Base-by-base conservation (phyloP, 2,329 filamentous ascomycete species). In the Aureobasidium sp. region DNA sequence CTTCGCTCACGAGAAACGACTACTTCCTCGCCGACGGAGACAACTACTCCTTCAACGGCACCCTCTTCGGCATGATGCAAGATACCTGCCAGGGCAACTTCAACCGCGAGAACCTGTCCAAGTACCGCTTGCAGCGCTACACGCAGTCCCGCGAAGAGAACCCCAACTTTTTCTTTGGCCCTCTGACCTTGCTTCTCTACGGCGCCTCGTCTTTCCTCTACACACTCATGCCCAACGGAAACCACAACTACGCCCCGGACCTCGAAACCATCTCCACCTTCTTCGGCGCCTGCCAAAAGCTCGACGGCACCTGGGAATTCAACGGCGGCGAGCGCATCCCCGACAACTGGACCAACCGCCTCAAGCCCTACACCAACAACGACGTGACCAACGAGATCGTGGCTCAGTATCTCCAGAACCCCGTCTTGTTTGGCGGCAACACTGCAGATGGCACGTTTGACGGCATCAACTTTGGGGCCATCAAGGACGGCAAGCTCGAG, bases 191-290 rank as follows among this genome's bases (percentile, higher is more conserved):
- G 4, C 67, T 78, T 6, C 69, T 76, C 17, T 75, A 71, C 62
- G 74, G 75, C 37, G 75, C 75, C 21, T 71, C 75, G 2, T 72
- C 70, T 43, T 77, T 78, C 69, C 62, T 78, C 13, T 78, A 77
- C 67, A 71, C 75, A 62, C 68, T 77, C 13, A 74, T 75, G 65
- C 74, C 75, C 6, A 69, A 65, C 21, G 69, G 70, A 50, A 69
- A 65, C 31, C 64, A 66, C 64, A 62, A 63, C 54, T 73, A 72
- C 60, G 63, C 59, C 1, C 72, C 71, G 15, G 70, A 73, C 57
- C 65, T 70, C 54, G 69, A 60, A 42, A 74, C 70, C 57, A 76
- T 71, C 45, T 67, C 67, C 54, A 70, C 61, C 64, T 73, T 73
- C 71, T 79, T 77, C 67, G 75, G 74, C 17, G 74, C 76, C n/a